Base-by-base conservation (phyloP, 2,329 filamentous ascomycete species). In the Pseudogymnoascus sp. region DNA sequence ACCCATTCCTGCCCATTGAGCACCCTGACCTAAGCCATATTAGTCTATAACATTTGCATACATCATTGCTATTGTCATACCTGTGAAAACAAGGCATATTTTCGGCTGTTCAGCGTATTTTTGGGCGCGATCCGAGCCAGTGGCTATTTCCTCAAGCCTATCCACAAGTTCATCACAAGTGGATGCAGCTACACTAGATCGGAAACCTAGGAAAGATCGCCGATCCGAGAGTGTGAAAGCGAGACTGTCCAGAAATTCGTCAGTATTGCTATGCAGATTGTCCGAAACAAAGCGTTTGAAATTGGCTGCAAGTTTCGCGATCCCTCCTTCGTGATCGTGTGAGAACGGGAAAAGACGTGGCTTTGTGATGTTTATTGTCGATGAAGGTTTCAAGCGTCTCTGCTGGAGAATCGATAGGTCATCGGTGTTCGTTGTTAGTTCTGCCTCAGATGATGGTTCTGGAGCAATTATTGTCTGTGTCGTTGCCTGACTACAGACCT, bases 1-100 rank as follows among this genome's bases (percentile, higher is more conserved):
- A 5, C 63, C 66, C 67, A 69, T 69, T 0, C 58, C 33, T 15
- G 60, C 35, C 68, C 68, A 69, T 40, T 69, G 68, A 31, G 67
- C 67, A 13, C 68, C 68, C 59, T 69, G 68, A 4, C 68, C 21
- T 21, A 21, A 21, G 21, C 21, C 4, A 21, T 21, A 21, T 21
- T 21, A 21, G 21, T 21, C 2, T 21, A 21, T 21, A 3, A 21
- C 21, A 21, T 21, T 21, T 21, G 21, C 21, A 21, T 21, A 21
- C 21, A 21, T 21, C 21, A 21, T 21, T 21, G 2, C 4, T 21
- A 21, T 21, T 21, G 21, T 21, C 21, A 21, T 21, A 21, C 21
- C 68, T 1, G 66, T 68, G 36, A 69, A 69, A 4, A 62, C 37
- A 37, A 61, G 62, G 37, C 37, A 40, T 6, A 39, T 21, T 21